Evolutionary conservation across 192 early-diverging fungal species (phyloP).

Genomic region (Podila horticola): DNA sequence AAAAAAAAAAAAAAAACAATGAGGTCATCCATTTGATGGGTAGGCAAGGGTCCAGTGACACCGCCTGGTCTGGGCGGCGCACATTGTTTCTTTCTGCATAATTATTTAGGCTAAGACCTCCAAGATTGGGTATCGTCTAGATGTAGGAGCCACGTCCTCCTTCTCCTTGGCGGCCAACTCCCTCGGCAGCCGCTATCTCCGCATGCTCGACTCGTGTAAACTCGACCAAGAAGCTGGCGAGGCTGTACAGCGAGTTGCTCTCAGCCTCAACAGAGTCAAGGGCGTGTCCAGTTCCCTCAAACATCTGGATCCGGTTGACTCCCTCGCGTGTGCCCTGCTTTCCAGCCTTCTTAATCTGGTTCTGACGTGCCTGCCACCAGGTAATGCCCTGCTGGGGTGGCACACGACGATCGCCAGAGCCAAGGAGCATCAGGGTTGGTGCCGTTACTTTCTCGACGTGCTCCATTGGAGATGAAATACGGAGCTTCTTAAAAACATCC

Average conservation of each 20-base stretch:
- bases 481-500: constrained; percentile 66
- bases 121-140: not conserved
- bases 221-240: constrained; percentile 40
- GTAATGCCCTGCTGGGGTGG: constrained; percentile 71
- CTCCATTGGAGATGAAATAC: constrained; percentile 66
- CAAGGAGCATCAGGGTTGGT: constrained; percentile 75
- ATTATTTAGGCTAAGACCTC: not conserved
- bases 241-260: constrained; percentile 48
- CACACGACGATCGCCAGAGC: constrained; percentile 75
- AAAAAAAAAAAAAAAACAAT: not conserved
- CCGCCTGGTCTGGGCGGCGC: not conserved
- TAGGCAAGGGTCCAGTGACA: too few relatives aligned
- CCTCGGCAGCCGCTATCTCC: not conserved
- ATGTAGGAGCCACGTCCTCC: constrained; percentile 35
- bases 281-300: constrained; percentile 67
- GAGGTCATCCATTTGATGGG: not conserved
- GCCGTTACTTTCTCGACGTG: constrained; percentile 64
- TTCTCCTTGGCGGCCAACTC: constrained; percentile 19
- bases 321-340: constrained; percentile 8
- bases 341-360: constrained; percentile 51
- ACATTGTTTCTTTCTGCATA: not conserved
- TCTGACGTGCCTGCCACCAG: constrained; percentile 53
- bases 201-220: constrained; percentile 27
- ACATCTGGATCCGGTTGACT: constrained; percentile 61
- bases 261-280: constrained; percentile 71